A percentile compares a stretch with the other conserved stretches of the same genome.
Evolutionary conservation across 768 basidiomycete genomes (phyloP).

Genomic region (Russula compacta): DNA sequence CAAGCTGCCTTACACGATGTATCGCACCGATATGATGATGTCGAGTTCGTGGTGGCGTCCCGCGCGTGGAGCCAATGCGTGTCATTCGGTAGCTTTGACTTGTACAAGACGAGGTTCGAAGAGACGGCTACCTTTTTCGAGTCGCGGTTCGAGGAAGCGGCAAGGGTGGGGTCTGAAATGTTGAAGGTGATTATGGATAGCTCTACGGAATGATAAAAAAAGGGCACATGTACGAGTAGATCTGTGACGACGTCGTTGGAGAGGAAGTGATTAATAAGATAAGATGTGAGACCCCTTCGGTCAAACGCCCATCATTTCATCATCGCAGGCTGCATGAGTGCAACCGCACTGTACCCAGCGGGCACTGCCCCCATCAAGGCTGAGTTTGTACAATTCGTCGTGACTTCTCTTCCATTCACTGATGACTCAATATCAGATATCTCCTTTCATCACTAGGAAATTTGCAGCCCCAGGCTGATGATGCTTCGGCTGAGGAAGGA

Average conservation of each 20-base stretch:
- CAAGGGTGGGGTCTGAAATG: conserved; percentile 77
- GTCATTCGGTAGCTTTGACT: conserved; percentile 82
- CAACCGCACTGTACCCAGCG: conserved; percentile 20
- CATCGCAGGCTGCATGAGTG: neutral
- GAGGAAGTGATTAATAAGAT: conserved; percentile 2
- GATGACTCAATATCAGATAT: conserved; percentile 27
- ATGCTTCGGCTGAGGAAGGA: conserved; percentile 57
- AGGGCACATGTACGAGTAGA: neutral
- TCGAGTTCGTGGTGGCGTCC: conserved; percentile 90
- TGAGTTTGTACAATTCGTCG: conserved; percentile 32
- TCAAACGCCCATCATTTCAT: neutral
- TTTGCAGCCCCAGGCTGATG: conserved; percentile 31
- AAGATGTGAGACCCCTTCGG: neutral
- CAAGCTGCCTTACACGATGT: conserved; percentile 66
- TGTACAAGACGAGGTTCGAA: conserved; percentile 74
- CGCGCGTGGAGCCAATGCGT: conserved; percentile 96
- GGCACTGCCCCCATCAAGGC: conserved; percentile 48
- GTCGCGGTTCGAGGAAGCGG: conserved; percentile 79
- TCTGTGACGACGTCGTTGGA: neutral
- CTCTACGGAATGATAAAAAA: conserved; percentile 6
- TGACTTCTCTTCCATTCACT: neutral
- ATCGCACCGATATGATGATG: conserved; percentile 78
- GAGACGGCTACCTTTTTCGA: conserved; percentile 79
- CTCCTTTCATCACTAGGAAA: conserved; percentile 27
- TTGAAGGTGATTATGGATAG: conserved; percentile 77